Evolutionary conservation across 2,329 filamentous ascomycete genomes (phyloP).

Genomic region (Penicillium rolfsii): DNA sequence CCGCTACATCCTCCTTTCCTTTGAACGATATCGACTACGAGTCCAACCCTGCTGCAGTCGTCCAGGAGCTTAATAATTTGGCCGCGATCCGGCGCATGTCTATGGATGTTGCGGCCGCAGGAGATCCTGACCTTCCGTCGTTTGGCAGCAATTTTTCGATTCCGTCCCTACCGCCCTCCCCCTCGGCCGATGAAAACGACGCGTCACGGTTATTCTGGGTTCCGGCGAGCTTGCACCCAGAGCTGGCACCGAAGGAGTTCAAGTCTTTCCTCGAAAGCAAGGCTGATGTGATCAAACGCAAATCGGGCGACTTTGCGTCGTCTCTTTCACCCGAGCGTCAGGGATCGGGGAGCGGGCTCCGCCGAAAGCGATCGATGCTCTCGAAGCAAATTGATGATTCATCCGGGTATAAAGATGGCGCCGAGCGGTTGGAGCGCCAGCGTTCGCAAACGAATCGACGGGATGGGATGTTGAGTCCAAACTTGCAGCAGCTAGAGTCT

Average conservation of each 20-base stretch:
- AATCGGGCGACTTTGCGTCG: slow-evolving; percentile 69
- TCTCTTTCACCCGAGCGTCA: slow-evolving; percentile 59
- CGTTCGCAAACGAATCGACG: slow-evolving; percentile 61
- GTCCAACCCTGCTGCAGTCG: slow-evolving; percentile 83
- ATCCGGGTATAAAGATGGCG: slow-evolving; percentile 77
- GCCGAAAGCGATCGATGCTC: slow-evolving; percentile 92
- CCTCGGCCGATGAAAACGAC: slow-evolving; percentile 75
- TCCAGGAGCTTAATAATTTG: slow-evolving; percentile 88
- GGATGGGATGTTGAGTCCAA: slow-evolving; percentile 61
- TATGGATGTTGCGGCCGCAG: slow-evolving; percentile 76
- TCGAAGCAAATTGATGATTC: slow-evolving; percentile 85
- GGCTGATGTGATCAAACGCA: slow-evolving; percentile 83
- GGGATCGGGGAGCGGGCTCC: slow-evolving; percentile 62
- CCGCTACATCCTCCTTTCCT: slow-evolving; percentile 66
- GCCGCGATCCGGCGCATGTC: slow-evolving; percentile 90
- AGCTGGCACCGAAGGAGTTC: slow-evolving; percentile 93
- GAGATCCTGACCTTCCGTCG: slow-evolving; percentile 60
- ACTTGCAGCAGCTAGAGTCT: slow-evolving; percentile 71
- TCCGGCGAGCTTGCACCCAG: slow-evolving; percentile 88
- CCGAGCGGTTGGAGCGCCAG: slow-evolving; percentile 75
- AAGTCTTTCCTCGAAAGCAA: slow-evolving; percentile 94
- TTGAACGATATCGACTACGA: slow-evolving; percentile 88
- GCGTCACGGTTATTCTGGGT: slow-evolving; percentile 92
- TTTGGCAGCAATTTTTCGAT: slow-evolving; percentile 46
- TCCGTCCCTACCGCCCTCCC: slow-evolving; percentile 48